Conservation (phyloP, 2,329 filamentous ascomycete species). For the Neonectria punicea region DNA sequence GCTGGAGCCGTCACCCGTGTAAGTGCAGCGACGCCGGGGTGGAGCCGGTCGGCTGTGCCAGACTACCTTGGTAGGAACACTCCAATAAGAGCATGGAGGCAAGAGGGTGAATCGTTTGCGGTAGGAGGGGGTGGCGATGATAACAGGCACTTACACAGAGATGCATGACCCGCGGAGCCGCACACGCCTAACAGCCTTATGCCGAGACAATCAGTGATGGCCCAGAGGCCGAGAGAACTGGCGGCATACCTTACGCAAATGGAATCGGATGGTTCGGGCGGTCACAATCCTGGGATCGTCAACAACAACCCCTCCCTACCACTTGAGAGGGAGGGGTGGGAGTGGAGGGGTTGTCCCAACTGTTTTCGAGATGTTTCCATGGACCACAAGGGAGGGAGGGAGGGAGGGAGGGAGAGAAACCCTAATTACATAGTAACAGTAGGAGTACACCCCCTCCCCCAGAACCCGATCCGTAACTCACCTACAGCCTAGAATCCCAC, state of each 20-base stretch:
- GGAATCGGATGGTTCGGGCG: constrained; percentile 1
- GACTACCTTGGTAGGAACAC: constrained; percentile 5
- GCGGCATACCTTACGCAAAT: neutral
- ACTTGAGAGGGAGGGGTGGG: neutral
- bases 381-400: neutral
- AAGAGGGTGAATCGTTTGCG: constrained; percentile 37
- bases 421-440: neutral
- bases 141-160: neutral
- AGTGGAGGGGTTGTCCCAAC: constrained; percentile 9
- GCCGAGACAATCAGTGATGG: constrained; percentile 4
- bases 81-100: constrained; percentile 34
- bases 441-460: neutral
- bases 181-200: neutral
- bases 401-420: neutral
- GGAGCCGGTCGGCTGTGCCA: constrained; percentile 19
- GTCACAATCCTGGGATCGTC: neutral
- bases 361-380: constrained; percentile 5
- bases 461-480: constrained; percentile 12
- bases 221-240: neutral
- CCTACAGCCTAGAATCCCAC: neutral
- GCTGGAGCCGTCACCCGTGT: constrained; percentile 22
- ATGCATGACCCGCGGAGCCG: neutral
- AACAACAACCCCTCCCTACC: neutral
- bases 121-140: constrained; percentile 37
- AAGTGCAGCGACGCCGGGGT: constrained; percentile 36